Evolutionary conservation across 495 filamentous ascomycete species (phyloP).

Genomic region (Penicillium turbatum): DNA sequence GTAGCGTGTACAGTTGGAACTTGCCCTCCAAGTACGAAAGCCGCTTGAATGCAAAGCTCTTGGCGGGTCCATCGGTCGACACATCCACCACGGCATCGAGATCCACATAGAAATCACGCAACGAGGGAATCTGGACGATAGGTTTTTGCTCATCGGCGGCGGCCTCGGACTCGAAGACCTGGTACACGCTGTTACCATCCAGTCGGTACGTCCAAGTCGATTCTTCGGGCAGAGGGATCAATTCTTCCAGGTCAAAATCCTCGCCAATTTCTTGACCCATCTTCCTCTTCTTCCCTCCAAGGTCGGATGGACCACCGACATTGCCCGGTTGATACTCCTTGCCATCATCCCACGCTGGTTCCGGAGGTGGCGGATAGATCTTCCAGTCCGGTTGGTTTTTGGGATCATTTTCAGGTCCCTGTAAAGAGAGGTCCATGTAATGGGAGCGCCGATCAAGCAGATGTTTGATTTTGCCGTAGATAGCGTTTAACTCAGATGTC

Average conservation of each 20-base stretch:
- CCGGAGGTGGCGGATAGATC: constrained; percentile 86
- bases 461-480: constrained; percentile 82
- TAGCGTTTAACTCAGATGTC: constrained; percentile 72
- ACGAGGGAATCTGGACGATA: constrained; percentile 74
- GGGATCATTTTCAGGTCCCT: constrained; percentile 75
- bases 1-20: constrained; percentile 84
- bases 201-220: constrained; percentile 68
- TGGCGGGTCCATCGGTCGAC: constrained; percentile 91
- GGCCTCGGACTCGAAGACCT: constrained; percentile 68
- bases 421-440: constrained; percentile 83
- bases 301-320: constrained; percentile 19
- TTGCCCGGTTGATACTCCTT: constrained; percentile 41
- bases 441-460: constrained; percentile 81
- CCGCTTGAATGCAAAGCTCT: constrained; percentile 92
- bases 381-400: constrained; percentile 79
- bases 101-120: constrained; percentile 93
- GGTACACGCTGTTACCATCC: constrained; percentile 82
- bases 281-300: constrained; percentile 60
- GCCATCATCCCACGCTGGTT: constrained; percentile 80
- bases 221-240: constrained; percentile 62
- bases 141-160: constrained; percentile 60
- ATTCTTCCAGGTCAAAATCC: constrained; percentile 79
- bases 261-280: constrained; percentile 86
- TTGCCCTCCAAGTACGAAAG: constrained; percentile 94
- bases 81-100: constrained; percentile 79